Evolutionary conservation across 2,329 filamentous ascomycete species (phyloP), one percentile per base, ranked within the genome.

Genomic region (Pseudogymnoascus sp.): DNA sequence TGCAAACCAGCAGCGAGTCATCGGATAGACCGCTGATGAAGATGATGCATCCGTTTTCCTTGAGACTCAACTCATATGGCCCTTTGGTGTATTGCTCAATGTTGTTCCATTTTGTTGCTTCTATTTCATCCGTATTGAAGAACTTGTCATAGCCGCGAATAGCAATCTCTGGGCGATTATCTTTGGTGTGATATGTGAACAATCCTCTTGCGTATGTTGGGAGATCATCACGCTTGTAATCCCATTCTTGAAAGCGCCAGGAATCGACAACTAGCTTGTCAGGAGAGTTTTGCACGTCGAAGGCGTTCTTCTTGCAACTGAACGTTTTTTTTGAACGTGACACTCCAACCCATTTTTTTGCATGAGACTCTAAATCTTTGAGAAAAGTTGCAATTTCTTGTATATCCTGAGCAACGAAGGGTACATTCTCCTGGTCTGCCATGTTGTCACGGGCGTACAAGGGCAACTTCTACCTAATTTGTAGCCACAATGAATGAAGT

Each of bases 21-120:
- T 97, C 93, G 71, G 96, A 90, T 22, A 99, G 81, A 12, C 93
- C 95, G 14, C 92, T 89, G 50, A 99, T 87, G 78, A 99, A 99
- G 69, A 99, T 97, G 75, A 99, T 99, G 76, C 95, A 99, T n/a
- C 95, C 95, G 71, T 99, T 99, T 77, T 99, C 95, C 78, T 99
- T 99, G 61, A 98, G 85, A 64, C 92, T 98, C 63, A 99, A 79
- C 77, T 99, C 95, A 70, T 98, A 99, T 0, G 95, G 95, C 0
- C 91, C 92, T 67, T 85, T 79, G 0, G 95, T 98, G 63, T 89
- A 82, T 28, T 77, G 76, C 72, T 89, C 81, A 65, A 99, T 91
- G 71, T 89, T 90, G 14, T 79, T 75, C 95, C 95, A 99, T 70
- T 87, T 83, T 3, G 95, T 99, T 67, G 89, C 85, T 56, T 79